Conservation (phyloP, 345 rosid species). For the Ricinus communis region DNA sequence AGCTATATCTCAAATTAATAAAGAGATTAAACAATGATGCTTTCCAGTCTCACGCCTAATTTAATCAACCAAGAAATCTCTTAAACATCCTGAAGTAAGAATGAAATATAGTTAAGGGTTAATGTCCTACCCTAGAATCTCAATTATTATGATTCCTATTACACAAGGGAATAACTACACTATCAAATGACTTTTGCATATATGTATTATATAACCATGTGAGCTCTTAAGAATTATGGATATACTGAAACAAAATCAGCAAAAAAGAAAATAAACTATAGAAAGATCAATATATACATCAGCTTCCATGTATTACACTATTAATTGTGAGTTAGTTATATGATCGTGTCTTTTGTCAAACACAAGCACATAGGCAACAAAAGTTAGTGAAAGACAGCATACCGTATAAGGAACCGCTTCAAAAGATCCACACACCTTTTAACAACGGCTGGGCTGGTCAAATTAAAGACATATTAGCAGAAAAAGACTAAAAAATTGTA, state of each 20-base stretch:
- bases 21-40: neutral
- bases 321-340: slow-evolving; percentile 2
- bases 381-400: slow-evolving; percentile 27
- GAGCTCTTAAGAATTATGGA: neutral
- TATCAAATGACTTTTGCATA: neutral
- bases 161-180: neutral
- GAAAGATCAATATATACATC: neutral
- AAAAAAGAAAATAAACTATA: neutral
- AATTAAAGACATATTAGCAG: slow-evolving; percentile 31
- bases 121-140: neutral
- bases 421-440: slow-evolving; percentile 90
- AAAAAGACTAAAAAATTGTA: slow-evolving; percentile 9
- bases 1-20: neutral
- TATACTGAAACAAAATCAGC: neutral
- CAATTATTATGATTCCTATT: neutral
- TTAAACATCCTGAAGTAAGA: neutral
- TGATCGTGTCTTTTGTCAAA: neutral
- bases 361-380: slow-evolving; percentile 24
- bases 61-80: neutral
- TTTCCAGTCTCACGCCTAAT: neutral
- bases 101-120: neutral
- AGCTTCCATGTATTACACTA: neutral
- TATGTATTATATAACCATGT: neutral
- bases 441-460: slow-evolving; percentile 92
- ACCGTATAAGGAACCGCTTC: slow-evolving; percentile 88